Base-by-base conservation (phyloP, 2,329 filamentous ascomycete species). In the Grosmannia penicillata region DNA sequence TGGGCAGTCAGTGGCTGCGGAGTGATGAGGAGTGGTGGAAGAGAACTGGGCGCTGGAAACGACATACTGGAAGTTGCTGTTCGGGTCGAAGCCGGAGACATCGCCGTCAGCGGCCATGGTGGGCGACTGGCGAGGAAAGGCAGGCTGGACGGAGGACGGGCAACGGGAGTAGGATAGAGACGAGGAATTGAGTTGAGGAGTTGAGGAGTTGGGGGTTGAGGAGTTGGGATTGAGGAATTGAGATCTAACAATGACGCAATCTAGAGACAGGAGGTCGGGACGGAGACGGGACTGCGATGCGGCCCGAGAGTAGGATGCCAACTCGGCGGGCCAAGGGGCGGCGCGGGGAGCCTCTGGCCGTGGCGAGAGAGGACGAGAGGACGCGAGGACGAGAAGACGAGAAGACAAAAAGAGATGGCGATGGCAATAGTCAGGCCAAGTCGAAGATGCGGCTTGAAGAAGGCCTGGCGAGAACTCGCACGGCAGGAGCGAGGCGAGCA, bases 61-160 rank as follows among this genome's bases (percentile, higher is more conserved):
- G 30, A 32, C 45, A 1, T 39, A 53, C 51, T 50, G 45, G 36
- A 49, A 52, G 42, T 55, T 55, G 38, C 45, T 50, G 42, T 47
- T 45, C 28, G 46, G 33, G 34, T 47, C 46, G 24, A 39, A 32
- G 30, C 33, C 36, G 43, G 43, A 43, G n/a, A 48, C 32, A 41
- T 42, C 46, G 29, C 34, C 29, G 14, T 47, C 43, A 37, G 24
- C 43, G 27, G 49, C 49, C 50, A 53, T 52, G 8, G 31, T 22
- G 14, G 39, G 24, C 14, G 26, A 31, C 22, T 26, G 21, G 11
- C n/a, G n/a, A n/a, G n/a, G n/a, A n/a, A n/a, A n/a, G n/a, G n/a
- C n/a, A n/a, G n/a, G n/a, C n/a, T n/a, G n/a, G n/a, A n/a, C n/a
- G n/a, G n/a, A n/a, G n/a, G n/a, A n/a, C n/a, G n/a, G n/a, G n/a